Base-by-base conservation (phyloP, 2,329 filamentous ascomycete species). In the Diplodia sapinea region DNA sequence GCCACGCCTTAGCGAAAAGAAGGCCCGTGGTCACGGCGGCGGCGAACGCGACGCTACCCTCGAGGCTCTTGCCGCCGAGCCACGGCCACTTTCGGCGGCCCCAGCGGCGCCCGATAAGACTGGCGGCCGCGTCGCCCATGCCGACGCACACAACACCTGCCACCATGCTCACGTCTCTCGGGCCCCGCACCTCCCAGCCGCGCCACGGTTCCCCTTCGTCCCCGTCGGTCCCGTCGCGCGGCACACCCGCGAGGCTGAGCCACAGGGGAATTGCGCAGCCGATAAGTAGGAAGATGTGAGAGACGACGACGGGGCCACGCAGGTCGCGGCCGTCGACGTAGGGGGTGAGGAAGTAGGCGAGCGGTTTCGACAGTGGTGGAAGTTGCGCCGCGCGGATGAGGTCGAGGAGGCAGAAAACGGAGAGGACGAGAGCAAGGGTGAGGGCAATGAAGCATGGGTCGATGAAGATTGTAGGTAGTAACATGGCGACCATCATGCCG, bases 401-500 rank as follows among this genome's bases (percentile, higher is more conserved):
- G 76, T 99, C 95, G 13, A 98, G 86, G 4, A 98, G 83, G 15
- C 98, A 83, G 75, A 99, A 99, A 64, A 96, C 84, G 4, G 91
- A 89, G 43, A 99, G 85, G 31, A 93, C 88, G 38, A 97, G 81
- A 0, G 86, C 84, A n/a, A 98, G 84, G 0, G 93, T 92, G 13
- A 99, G 83, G 1, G 91, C 88, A 61, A 89, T 89, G 78, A 92
- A 98, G 50, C 89, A 85, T 0, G 95, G 94, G 77, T 99, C 95
- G 70, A 98, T 82, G 76, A 89, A 97, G 2, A 90, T 91, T 1
- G 92, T 88, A 0, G 95, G 94, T 1, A 98, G 84, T 67, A 99
- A 89, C 92, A 99, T 97, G 67, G 89, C 88, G 8, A 98, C 94
- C 91, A 98, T 98, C 86, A 94, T 97, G 72, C 96, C 96, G 78